A percentile compares a stretch with the other conserved stretches of the same genome.
Conservation (phyloP, 805 yeast genomes). For the Ogataea degrootiae region DNA sequence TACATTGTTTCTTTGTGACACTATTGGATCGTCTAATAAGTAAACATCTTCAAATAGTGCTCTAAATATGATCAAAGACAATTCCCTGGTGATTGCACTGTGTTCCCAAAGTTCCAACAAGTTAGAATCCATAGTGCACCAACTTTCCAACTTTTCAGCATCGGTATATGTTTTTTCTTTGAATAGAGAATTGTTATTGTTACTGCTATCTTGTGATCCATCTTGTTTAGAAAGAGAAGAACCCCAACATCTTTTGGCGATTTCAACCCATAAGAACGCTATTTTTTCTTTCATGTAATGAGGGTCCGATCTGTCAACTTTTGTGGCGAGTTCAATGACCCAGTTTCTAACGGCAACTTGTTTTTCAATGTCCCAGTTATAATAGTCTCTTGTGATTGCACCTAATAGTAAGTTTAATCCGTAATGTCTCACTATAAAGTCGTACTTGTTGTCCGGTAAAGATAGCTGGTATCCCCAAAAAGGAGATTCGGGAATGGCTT, state of each 20-base stretch:
- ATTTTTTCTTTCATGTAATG: conserved; percentile 86
- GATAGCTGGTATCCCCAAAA: conserved; percentile 89
- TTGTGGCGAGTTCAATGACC: conserved; percentile 73
- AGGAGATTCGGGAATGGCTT: conserved; percentile 78
- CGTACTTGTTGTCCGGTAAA: conserved; percentile 50
- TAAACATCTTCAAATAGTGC: conserved; percentile 92
- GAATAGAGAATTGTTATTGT: conserved; percentile 10
- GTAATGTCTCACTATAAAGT: conserved; percentile 79
- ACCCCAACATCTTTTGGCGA: conserved; percentile 93
- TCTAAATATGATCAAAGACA: conserved; percentile 72
- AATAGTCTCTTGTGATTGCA: conserved; percentile 59
- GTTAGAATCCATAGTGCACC: conserved; percentile 84
- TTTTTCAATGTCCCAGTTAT: conserved; percentile 49
- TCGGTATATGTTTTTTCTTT: conserved; percentile 29
- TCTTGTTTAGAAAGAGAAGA: conserved; percentile 40
- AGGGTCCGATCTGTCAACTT: conserved; percentile 65
- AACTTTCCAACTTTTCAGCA: conserved; percentile 57
- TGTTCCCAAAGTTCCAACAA: conserved; percentile 71
- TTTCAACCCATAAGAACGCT: conserved; percentile 85
- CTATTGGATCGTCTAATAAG: conserved; percentile 86
- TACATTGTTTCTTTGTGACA: conserved; percentile 70
- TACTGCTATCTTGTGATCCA: conserved; percentile 4
- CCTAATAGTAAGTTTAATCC: conserved; percentile 78
- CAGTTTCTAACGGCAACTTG: conserved; percentile 70
- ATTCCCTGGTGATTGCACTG: conserved; percentile 61